Base-by-base conservation (phyloP, 345 rosid species). In the Heritiera fomes region DNA sequence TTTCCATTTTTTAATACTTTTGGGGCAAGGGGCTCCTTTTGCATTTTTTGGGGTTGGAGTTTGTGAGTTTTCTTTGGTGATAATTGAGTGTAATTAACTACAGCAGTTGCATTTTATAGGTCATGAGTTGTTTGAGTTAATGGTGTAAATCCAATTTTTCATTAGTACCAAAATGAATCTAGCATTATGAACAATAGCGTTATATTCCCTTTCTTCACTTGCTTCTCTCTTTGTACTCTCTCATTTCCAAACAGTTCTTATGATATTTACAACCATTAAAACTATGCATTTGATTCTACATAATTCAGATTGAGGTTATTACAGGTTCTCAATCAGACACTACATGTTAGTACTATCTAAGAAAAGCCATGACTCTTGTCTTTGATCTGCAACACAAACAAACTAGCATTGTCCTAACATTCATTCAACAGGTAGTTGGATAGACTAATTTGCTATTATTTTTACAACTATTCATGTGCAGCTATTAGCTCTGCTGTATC, bases 101-200 rank as follows among this genome's bases (percentile, higher is more conserved):
- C 38, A 34, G 38, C 38, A 34, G 38, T 34, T 50, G 80, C 80
- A 75, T 81, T 79, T 79, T 77, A 81, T 81, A 72, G 62, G 87
- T 84, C 41, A 59, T 71, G 76, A 68, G 80, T 78, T 78, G 84
- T 79, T 66, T 45, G 46, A 73, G 77, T 38, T 66, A 66, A 72
- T 76, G 73, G 13, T 65, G 61, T 52, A 32, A 65, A 12, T 80
- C 45, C 70, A 38, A 46, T 73, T 77, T 76, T 64, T 43, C 56
- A 63, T 55, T 41, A 2, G 6, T 41, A 5, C 38, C 38, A 41
- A 41, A 34, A 3, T 34, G 38, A 34, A 34, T 34, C 38, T 34
- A 34, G 38, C 38, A 34, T 34, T 34, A 3, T 34, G 38, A 34
- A 34, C 38, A 41, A 41, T 41, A 41, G 43, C 4, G 4, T 0